phyloP scores from a whole-genome alignment of 495 filamentous ascomycete species.

The Penicillium macrosclerotiorum region DNA sequence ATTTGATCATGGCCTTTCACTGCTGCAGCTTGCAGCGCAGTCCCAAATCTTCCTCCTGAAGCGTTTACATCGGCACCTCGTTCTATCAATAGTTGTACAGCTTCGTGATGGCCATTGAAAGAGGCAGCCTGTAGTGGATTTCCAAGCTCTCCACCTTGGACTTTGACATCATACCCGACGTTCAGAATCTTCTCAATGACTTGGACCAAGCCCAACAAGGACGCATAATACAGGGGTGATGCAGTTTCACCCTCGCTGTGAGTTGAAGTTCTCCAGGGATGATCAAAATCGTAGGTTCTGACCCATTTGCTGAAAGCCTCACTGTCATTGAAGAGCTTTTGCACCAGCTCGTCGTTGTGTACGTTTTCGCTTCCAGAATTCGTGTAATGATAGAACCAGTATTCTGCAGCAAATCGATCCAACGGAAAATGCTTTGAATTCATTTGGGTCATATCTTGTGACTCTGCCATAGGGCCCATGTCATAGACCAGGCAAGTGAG shows the following conservation, averaged over 20 bases:
- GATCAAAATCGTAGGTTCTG: constrained; percentile 9
- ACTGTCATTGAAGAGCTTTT: constrained; percentile 12
- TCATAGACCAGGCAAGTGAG: constrained; percentile 25
- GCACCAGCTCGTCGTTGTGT: constrained; percentile 1
- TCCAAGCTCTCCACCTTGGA: constrained; percentile 7
- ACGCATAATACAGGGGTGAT: constrained; percentile 10
- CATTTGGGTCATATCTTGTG: too few species aligned
- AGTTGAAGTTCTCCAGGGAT: not conserved
- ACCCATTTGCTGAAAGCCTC: constrained; percentile 3
- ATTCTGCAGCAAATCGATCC: constrained; percentile 23
- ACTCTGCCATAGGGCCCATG: too few species aligned
- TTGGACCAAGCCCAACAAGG: constrained; percentile 6
- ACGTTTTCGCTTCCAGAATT: not conserved
- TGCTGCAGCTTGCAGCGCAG: too few species aligned
- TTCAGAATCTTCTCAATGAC: constrained; percentile 1
- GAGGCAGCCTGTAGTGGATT: too few species aligned
- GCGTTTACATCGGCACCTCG: too few species aligned
- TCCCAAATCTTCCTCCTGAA: too few species aligned
- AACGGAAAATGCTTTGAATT: constrained; percentile 21
- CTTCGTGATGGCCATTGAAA: too few species aligned
- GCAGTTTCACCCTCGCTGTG: not conserved
- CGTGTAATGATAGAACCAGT: constrained; percentile 26
- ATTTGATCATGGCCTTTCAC: too few species aligned
- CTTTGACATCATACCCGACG: constrained; percentile 6
- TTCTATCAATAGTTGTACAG: too few species aligned